Percentiles rank a stretch among this genome's conserved stretches.
Conservation (phyloP, 148 eudicot genomes). For the Drosera capensis region DNA sequence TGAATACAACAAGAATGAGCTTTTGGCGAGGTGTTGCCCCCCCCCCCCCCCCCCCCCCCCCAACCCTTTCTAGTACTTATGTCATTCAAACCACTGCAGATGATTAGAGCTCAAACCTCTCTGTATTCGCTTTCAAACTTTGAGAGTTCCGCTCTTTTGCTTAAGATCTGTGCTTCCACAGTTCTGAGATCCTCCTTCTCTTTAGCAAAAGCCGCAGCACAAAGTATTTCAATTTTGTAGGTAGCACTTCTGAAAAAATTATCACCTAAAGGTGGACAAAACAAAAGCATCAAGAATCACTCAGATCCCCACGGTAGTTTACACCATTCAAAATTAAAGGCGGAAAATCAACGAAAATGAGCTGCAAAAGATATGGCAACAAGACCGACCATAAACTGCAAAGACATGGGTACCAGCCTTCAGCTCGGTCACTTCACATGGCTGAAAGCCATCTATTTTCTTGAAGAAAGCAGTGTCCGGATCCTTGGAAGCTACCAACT, state of each 20-base stretch:
- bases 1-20: no score
- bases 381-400: conserved; percentile 72
- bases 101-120: neutral
- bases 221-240: neutral
- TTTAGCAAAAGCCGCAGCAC: conserved; percentile 28
- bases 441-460: conserved; percentile 83
- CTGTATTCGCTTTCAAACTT: conserved; percentile 9
- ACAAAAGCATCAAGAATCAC: conserved; percentile 6
- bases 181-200: neutral
- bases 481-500: conserved; percentile 76
- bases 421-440: conserved; percentile 72
- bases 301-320: no score
- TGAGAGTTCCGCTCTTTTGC: conserved; percentile 49
- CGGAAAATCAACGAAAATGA: no score
- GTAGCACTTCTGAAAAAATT: conserved; percentile 38
- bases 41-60: no score
- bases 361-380: no score
- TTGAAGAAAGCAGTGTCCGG: conserved; percentile 85
- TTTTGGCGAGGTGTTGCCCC: no score
- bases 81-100: neutral
- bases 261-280: conserved; percentile 37
- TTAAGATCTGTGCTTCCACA: neutral
- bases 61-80: no score
- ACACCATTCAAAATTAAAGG: no score
- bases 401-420: conserved; percentile 83